Conservation (phyloP, 192 early-diverging fungal genomes). For the Cladochytrium replicatum region DNA sequence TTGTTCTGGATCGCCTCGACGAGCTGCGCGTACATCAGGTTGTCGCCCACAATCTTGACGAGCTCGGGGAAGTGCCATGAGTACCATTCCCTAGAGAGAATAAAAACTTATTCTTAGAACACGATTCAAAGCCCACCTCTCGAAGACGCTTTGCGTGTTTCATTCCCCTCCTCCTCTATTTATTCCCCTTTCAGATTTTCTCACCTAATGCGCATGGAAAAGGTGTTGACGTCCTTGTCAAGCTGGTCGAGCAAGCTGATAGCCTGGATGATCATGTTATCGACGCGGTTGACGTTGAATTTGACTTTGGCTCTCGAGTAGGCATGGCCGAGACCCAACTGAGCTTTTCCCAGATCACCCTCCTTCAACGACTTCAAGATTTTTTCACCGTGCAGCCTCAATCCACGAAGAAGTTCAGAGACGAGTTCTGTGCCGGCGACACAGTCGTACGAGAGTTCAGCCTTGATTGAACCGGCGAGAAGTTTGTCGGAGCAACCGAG, state of each 20-base stretch:
- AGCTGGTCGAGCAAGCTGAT: slow-evolving; percentile 88
- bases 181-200: too few species aligned
- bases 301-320: slow-evolving; percentile 99
- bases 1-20: slow-evolving; percentile 92
- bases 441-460: slow-evolving; percentile 66
- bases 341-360: slow-evolving; percentile 84
- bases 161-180: too few species aligned
- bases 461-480: slow-evolving; percentile 70
- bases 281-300: slow-evolving; percentile 97
- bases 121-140: neutral
- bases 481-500: slow-evolving; percentile 85
- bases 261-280: slow-evolving; percentile 85
- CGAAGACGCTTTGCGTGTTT: neutral
- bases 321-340: slow-evolving; percentile 95
- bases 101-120: too few species aligned
- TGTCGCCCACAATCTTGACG: slow-evolving; percentile 91
- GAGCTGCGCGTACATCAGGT: slow-evolving; percentile 82
- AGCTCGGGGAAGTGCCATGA: slow-evolving; percentile 99
- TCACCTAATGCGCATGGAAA: slow-evolving; percentile 75
- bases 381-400: slow-evolving; percentile 83
- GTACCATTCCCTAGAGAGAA: slow-evolving; percentile 84
- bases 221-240: slow-evolving; percentile 99
- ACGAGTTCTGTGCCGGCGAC: slow-evolving; percentile 67
- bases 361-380: slow-evolving; percentile 81
- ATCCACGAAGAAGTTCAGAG: slow-evolving; percentile 85